phyloP scores from a whole-genome alignment of 192 early-diverging fungal species.

The Pilobolus umbonatus region DNA sequence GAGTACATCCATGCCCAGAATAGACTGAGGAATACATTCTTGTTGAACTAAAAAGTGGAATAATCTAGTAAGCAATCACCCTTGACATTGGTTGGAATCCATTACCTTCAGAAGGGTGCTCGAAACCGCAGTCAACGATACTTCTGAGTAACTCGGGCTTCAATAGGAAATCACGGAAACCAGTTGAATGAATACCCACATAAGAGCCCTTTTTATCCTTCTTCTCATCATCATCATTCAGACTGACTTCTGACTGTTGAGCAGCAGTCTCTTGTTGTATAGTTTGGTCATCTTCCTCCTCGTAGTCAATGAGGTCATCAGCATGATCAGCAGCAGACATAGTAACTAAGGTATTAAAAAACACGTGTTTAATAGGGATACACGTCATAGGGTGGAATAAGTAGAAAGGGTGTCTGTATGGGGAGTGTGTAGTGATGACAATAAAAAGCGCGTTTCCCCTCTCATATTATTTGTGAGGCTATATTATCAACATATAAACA shows the following conservation, averaged over 20 bases:
- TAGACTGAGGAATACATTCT: constrained; percentile 96
- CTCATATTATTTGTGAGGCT: too few relatives aligned
- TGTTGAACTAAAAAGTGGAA: constrained; percentile 99
- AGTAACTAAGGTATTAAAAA: constrained; percentile 10
- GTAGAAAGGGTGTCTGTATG: too few relatives aligned
- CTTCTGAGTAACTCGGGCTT: constrained; percentile 93
- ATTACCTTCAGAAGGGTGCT: constrained; percentile 98
- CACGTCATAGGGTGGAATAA: too few relatives aligned
- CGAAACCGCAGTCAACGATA: constrained; percentile 98
- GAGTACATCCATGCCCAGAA: constrained; percentile 94
- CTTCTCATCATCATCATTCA: constrained; percentile 56
- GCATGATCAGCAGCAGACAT: constrained; percentile 59
- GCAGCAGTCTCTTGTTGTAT: constrained; percentile 46
- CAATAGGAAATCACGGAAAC: constrained; percentile 96
- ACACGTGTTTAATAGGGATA: too few relatives aligned
- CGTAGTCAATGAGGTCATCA: constrained; percentile 96
- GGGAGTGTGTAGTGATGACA: too few relatives aligned
- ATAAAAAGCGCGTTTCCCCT: too few relatives aligned
- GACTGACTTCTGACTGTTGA: constrained; percentile 32
- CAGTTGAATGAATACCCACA: constrained; percentile 97
- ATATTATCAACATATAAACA: too few relatives aligned
- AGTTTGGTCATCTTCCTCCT: constrained; percentile 86
- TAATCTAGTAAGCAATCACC: too few relatives aligned
- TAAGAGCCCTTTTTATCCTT: constrained; percentile 97
- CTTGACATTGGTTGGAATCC: too few relatives aligned